phyloP scores from a whole-genome alignment of 1,139 yeast species.

The Pneumocystis sp. region DNA sequence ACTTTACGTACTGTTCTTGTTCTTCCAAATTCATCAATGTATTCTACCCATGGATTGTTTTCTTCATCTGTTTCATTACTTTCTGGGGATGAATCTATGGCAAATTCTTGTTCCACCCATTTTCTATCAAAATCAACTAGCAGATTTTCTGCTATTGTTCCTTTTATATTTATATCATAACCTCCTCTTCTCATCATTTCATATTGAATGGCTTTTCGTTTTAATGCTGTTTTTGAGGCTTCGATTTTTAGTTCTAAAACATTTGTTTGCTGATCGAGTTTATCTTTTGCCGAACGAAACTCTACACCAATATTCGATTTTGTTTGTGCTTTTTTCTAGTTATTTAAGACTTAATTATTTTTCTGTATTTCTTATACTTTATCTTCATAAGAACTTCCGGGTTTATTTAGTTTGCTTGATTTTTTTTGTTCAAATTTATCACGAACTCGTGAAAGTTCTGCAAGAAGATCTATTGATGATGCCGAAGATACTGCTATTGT shows the following conservation, averaged over 20 bases:
- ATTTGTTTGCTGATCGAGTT: slow-evolving; percentile 8
- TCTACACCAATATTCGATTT: slow-evolving; percentile 11
- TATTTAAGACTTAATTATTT: slow-evolving; percentile 1
- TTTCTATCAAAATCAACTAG: slow-evolving; percentile 5
- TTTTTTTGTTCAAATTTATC: slow-evolving; percentile 13
- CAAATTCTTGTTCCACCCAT: slow-evolving; percentile 4
- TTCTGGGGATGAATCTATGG: slow-evolving; percentile 6
- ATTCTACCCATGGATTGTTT: slow-evolving; percentile 19
- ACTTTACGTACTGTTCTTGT: slow-evolving; percentile 18
- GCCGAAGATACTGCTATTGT: slow-evolving; percentile 13
- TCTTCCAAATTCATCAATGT: slow-evolving; percentile 13
- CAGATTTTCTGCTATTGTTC: neutral
- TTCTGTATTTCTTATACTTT: neutral
- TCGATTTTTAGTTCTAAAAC: slow-evolving; percentile 2
- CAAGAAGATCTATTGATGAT: slow-evolving; percentile 17
- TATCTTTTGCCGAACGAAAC: slow-evolving; percentile 10
- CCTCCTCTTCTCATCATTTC: slow-evolving; percentile 16
- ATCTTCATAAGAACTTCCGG: slow-evolving; percentile 25
- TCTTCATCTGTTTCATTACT: slow-evolving; percentile 8
- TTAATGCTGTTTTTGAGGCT: slow-evolving; percentile 11
- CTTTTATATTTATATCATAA: slow-evolving; percentile 13
- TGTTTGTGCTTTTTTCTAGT: slow-evolving; percentile 1
- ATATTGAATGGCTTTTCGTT: slow-evolving; percentile 17
- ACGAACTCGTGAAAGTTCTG: slow-evolving; percentile 17
- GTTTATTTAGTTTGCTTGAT: slow-evolving; percentile 15